Base-by-base conservation (phyloP, 23 red algal genomes). In the Gracilaria vermiculophylla region DNA sequence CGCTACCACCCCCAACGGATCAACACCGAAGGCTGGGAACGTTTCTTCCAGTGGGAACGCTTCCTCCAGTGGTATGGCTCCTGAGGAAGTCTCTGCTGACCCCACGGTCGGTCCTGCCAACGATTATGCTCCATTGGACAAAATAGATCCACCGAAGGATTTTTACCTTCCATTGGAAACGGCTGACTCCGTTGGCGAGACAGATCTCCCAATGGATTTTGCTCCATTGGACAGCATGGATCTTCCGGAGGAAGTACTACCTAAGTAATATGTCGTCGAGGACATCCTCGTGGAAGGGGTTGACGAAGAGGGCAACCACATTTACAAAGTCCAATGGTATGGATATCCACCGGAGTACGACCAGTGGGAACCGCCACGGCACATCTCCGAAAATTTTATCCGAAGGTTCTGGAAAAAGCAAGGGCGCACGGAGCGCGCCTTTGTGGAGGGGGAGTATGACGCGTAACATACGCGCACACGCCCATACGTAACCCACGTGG, bases 311-410 rank as follows among this genome's bases (percentile, higher is more conserved):
- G 48, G 75, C 32, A 78, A 32, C n/a, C 31, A 34, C 15, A 27
- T 56, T 17, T 78, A 78, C 37, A 78, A 78, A 28, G 75, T 78
- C 23, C 75, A 0, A 0, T 78, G 75, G 75, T 78, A 56, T 0
- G 50, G 75, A 15, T 78, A n/a, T 25, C 6, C 7, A 9, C 51
- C 75, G 42, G 16, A 43, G 75, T 19, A 52, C 24, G 75, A 78
- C 32, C 24, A 5, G 20, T 29, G 49, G 2, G 50, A 78, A 56
- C 2, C 13, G 0, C 48, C 17, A 0, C 10, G 33, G 13, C 49
- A 52, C 75, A 56, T 78, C 3, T 32, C 2, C 0, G 49, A 58
- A 28, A 78, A 78, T 3, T 78, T 51, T 29, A 58, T 78, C 8
- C 50, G 75, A 24, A 78, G 47, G 33, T 78, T 34, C 9, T 78